phyloP scores from a whole-genome alignment of 1,139 yeast genomes.

The Scheffersomyces cryptocercus region DNA sequence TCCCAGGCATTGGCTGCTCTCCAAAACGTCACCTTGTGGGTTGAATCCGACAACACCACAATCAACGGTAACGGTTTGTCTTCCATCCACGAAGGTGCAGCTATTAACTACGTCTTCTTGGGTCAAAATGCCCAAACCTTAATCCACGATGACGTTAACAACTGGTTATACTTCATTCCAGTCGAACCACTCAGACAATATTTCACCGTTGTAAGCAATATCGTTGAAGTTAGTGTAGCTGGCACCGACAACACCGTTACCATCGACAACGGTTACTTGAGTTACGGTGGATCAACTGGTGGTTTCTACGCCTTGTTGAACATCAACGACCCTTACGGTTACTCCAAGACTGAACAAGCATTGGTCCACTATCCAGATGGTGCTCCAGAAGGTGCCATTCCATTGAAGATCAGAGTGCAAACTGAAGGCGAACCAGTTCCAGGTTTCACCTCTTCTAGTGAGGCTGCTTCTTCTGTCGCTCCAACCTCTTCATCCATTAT shows the following conservation, averaged over 20 bases:
- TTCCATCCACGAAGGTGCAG: conserved; percentile 57
- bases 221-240: conserved; percentile 11
- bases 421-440: conserved; percentile 1
- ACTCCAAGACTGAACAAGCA: conserved; percentile 29
- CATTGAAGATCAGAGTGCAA: conserved; percentile 18
- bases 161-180: not conserved
- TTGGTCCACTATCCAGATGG: conserved; percentile 16
- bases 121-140: conserved; percentile 15
- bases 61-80: conserved; percentile 30
- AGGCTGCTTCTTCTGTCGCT: conserved; percentile 9
- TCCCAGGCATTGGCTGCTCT: conserved; percentile 3
- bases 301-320: conserved; percentile 44
- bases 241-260: conserved; percentile 13
- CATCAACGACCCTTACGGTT: conserved; percentile 44
- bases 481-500: conserved; percentile 4
- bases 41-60: conserved; percentile 3
- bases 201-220: conserved; percentile 7
- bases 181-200: not conserved
- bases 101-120: conserved; percentile 46
- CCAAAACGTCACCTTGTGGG: conserved; percentile 2
- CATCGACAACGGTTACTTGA: conserved; percentile 23
- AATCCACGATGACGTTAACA: conserved; percentile 6
- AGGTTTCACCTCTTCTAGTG: conserved; percentile 1
- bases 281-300: conserved; percentile 28
- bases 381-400: conserved; percentile 20